phyloP scores from a whole-genome alignment of 139 green algal species.

The Chlorokybus atmophyticus region DNA sequence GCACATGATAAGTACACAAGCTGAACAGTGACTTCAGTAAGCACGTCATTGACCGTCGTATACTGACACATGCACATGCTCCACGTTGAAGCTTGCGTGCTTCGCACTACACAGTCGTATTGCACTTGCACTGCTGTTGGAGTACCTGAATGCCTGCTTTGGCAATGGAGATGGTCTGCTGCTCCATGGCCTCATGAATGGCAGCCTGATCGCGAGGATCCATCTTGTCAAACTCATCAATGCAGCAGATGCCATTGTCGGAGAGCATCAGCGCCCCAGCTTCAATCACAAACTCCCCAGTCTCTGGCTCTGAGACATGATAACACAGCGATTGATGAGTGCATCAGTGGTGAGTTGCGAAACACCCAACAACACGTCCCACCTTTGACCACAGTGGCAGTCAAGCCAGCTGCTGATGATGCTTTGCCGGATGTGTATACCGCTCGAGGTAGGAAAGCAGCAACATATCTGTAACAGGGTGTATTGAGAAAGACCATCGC shows the following conservation, averaged over 20 bases:
- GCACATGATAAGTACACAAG: too few species aligned
- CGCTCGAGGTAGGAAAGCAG: slow-evolving; percentile 37
- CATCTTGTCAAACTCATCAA: slow-evolving; percentile 99
- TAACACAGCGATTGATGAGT: too few species aligned
- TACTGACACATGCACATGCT: too few species aligned
- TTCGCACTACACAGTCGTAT: too few species aligned
- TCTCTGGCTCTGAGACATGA: slow-evolving; percentile 43
- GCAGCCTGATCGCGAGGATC: slow-evolving; percentile 86
- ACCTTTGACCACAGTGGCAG: slow-evolving; percentile 48
- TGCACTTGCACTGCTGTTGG: too few species aligned
- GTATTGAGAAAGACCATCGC: not conserved
- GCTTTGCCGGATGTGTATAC: slow-evolving; percentile 97
- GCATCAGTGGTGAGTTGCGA: too few species aligned
- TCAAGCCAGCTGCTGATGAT: slow-evolving; percentile 85
- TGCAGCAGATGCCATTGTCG: slow-evolving; percentile 94
- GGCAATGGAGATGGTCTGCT: slow-evolving; percentile 98
- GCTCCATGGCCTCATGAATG: slow-evolving; percentile 99
- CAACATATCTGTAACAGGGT: slow-evolving; percentile 25
- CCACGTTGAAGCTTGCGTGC: too few species aligned
- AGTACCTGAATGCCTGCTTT: slow-evolving; percentile 99
- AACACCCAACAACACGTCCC: too few species aligned
- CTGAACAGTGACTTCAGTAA: too few species aligned
- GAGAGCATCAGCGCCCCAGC: slow-evolving; percentile 96
- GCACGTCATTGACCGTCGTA: too few species aligned
- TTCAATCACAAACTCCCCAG: slow-evolving; percentile 65